Evolutionary conservation across 2,329 filamentous ascomycete genomes (phyloP), one percentile per base, ranked within the genome.

Genomic region (Fusarium stilboides): DNA sequence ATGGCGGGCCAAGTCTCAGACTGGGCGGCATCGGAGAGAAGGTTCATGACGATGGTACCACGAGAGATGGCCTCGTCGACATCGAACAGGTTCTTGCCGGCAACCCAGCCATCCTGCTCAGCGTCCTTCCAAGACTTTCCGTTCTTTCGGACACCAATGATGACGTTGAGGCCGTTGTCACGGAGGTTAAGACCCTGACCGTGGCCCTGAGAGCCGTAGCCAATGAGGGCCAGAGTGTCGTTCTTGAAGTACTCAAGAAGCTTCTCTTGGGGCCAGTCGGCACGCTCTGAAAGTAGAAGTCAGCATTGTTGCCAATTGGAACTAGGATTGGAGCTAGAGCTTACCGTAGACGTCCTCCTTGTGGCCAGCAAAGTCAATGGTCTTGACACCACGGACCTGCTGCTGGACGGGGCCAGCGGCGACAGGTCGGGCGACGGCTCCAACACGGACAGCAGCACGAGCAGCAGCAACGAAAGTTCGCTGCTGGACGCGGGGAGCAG

Each of bases 241-340:
- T 99, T 90, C 90, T 98, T 98, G 93, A 99, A 99, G 91, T 95
- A 99, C 73, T 98, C 94, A 81, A 96, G 87, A 81, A 99, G 94
- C 92, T 97, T 98, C 88, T 98, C 95, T 83, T 92, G 90, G 75
- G 96, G 96, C 96, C 96, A 99, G 87, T 99, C 96, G 81, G 89
- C 93, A 86, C 96, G 94, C 90, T 99, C 96, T 96, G 63, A 39
- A n/a, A 61, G 10, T 75, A 68, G 44, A 61, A 40, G 65, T 80
- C 62, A 81, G 77, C 26, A 59, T 57, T 42, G 8, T 28, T 19
- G 40, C 24, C 44, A 24, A 50, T 56, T 26, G 39, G 13, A 13
- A 9, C 36, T 14, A 24, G 17, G 36, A 28, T 26, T 15, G 15
- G 58, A 24, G 62, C 19, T 45, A 20, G 43, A 52, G 37, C 24